Base-by-base conservation (phyloP, 306 rosid genomes). In the Trifolium subterraneum region DNA sequence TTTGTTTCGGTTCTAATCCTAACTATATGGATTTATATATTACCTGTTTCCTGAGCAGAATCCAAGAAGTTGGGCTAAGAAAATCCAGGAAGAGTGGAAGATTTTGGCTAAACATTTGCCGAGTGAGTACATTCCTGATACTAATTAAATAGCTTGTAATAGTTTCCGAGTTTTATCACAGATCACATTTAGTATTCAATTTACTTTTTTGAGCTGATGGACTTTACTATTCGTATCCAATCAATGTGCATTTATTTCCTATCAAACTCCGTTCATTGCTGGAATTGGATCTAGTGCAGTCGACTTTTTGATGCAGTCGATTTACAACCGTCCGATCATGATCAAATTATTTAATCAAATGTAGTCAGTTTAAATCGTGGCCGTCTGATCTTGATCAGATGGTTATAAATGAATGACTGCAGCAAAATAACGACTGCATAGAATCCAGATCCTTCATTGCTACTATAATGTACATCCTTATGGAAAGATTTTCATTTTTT, bases 51-150 rank as follows among this genome's bases (percentile, higher is more conserved):
- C 82, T 71, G 52, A 76, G 64, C 87, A 92, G 97, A 13, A 44
- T 44, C 16, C 50, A 44, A 78, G 79, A 77, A 83, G 38, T 42
- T 89, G 97, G 96, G 88, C 85, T 14, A 62, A 92, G 85, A 71
- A 81, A 83, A 84, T 92, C 77, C 92, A 92, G 82, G 93, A 86
- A 23, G 93, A 92, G 70, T 89, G 97, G 96, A 88, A 78, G 84
- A 89, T 81, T 61, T 82, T 92, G 78, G 83, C 89, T 80, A 86
- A 88, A 73, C 91, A 92, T 86, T 80, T 92, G 74, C 93, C 97
- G 8, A 93, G 97, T 92, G 73, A 83, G 83, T 44, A 56, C 54
- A 50, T 63, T 72, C 56, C 18, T 68, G 63, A 33, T 51, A 19
- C n/a, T n/a, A n/a, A n/a, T n/a, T 36, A 10, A 39, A 62, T 70